Evolutionary conservation across 2,329 filamentous ascomycete species (phyloP).

Genomic region (Colletotrichum incanum): DNA sequence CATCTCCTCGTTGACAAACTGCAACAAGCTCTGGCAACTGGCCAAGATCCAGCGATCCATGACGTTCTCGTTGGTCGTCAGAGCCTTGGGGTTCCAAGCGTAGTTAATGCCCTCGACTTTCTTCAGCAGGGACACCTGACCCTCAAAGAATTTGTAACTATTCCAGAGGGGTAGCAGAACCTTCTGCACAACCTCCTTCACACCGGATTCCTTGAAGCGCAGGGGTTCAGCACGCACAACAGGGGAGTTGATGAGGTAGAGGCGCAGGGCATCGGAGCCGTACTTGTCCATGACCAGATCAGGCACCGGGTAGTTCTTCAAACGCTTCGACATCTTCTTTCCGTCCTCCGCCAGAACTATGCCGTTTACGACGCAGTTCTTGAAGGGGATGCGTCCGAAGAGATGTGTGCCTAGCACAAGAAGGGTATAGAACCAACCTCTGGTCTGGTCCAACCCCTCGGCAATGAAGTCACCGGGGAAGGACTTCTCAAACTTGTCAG

Average conservation of each 20-base stretch:
- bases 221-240: constrained; percentile 93
- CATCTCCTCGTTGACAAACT: constrained; percentile 97
- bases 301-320: constrained; percentile 97
- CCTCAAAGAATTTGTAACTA: constrained; percentile 96
- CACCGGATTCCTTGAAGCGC: constrained; percentile 90
- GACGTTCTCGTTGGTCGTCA: constrained; percentile 86
- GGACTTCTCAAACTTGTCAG: constrained; percentile 82
- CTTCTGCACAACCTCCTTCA: constrained; percentile 95
- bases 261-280: constrained; percentile 90
- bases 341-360: constrained; percentile 95
- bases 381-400: constrained; percentile 88
- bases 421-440: constrained; percentile 97
- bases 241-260: constrained; percentile 98
- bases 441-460: constrained; percentile 92
- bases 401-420: constrained; percentile 90
- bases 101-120: constrained; percentile 87
- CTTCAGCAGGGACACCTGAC: constrained; percentile 87
- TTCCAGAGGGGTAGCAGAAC: constrained; percentile 95
- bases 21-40: constrained; percentile 89
- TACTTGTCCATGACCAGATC: constrained; percentile 87
- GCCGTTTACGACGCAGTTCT: constrained; percentile 97
- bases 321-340: constrained; percentile 98
- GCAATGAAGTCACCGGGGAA: constrained; percentile 97
- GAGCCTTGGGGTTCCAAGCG: constrained; percentile 82
- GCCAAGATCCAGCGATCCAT: constrained; percentile 98